phyloP scores from a whole-genome alignment of 1,284 basidiomycete species.

The Ustilago nuda region DNA sequence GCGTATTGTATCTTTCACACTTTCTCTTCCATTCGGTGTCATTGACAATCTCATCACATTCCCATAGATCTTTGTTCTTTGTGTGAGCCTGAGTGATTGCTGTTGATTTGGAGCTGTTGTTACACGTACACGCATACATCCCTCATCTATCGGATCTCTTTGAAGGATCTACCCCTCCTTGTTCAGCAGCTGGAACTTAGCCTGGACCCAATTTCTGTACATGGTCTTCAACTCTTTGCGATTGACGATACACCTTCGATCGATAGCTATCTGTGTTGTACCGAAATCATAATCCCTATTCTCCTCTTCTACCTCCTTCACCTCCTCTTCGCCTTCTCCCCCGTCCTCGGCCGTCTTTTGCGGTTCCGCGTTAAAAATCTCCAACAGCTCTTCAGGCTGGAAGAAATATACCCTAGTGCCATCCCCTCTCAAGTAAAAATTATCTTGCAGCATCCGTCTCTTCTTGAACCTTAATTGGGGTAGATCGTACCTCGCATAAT shows the following conservation, averaged over 20 bases:
- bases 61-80: background rate
- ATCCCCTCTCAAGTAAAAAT: constrained; percentile 82
- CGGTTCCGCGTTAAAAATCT: constrained; percentile 59
- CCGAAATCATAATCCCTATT: constrained; percentile 33
- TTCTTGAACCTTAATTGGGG: constrained; percentile 91
- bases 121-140: no score
- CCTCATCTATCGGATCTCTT: no score
- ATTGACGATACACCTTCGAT: constrained; percentile 65
- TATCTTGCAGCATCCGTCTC: constrained; percentile 86
- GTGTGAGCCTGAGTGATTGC: background rate
- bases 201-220: constrained; percentile 67
- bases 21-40: background rate
- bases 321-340: background rate
- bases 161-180: background rate
- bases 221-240: constrained; percentile 67
- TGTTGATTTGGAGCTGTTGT: no score
- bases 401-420: constrained; percentile 78
- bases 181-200: constrained; percentile 53
- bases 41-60: constrained; percentile 10
- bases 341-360: constrained; percentile 11
- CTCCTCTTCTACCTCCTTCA: background rate
- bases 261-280: constrained; percentile 65
- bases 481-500: constrained; percentile 92
- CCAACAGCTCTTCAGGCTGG: constrained; percentile 57
- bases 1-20: constrained; percentile 3